Percentiles rank a stretch among this genome's conserved stretches.
Evolutionary conservation across 225 moss, liverwort and hornwort species (phyloP).

Genomic region (Lunularia cruciata): DNA sequence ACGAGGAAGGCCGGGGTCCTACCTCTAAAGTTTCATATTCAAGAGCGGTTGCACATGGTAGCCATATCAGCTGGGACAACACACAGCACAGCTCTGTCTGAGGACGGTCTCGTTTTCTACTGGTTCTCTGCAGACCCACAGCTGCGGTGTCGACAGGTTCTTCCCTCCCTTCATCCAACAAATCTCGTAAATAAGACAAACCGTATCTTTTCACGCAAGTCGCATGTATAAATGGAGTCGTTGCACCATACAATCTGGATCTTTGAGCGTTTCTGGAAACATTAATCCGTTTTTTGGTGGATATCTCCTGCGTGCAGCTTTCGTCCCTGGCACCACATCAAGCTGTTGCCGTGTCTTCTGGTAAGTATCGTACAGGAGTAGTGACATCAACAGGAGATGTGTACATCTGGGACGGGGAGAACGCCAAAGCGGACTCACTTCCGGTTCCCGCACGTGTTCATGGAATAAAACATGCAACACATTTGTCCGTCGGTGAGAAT

Average conservation of each 20-base stretch:
- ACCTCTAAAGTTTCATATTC: slow-evolving; percentile 73
- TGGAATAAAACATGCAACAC: slow-evolving; percentile 79
- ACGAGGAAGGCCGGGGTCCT: slow-evolving; percentile 64
- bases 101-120: slow-evolving; percentile 83
- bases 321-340: slow-evolving; percentile 68
- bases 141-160: slow-evolving; percentile 72
- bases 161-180: neutral
- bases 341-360: slow-evolving; percentile 78
- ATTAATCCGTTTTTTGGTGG: neutral
- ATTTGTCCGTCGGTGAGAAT: slow-evolving; percentile 88
- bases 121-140: slow-evolving; percentile 83
- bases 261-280: neutral
- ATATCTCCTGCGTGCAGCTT: slow-evolving; percentile 50
- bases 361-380: slow-evolving; percentile 86
- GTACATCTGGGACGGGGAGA: slow-evolving; percentile 88
- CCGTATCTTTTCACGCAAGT: neutral
- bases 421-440: slow-evolving; percentile 53
- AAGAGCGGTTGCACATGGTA: slow-evolving; percentile 69
- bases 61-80: slow-evolving; percentile 91
- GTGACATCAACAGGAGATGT: slow-evolving; percentile 77
- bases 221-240: neutral
- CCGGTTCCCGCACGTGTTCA: slow-evolving; percentile 78
- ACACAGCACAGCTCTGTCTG: slow-evolving; percentile 74
- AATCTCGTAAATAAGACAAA: neutral
- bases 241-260: neutral